These are phyloP conservation scores for Naumovozyma baii DNA, from an alignment of 805 yeast genomes.

Conservation along the genomic window DNA sequence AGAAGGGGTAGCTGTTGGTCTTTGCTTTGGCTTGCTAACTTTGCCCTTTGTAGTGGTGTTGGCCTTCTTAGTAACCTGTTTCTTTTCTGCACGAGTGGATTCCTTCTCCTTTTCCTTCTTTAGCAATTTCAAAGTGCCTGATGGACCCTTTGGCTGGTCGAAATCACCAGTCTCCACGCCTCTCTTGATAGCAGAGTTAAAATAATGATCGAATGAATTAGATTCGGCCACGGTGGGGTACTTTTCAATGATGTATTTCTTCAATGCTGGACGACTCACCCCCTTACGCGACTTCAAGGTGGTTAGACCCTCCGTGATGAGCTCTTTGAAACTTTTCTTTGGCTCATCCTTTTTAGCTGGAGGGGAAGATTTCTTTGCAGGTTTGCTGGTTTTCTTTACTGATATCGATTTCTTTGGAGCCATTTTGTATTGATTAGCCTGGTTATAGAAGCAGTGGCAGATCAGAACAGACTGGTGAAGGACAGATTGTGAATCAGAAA, in stretches of 20 bases:
- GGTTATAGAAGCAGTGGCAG: neutral
- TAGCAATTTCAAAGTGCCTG: constrained; percentile 66
- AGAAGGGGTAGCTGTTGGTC: constrained; percentile 5
- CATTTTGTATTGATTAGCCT: constrained; percentile 3
- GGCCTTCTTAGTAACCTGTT: constrained; percentile 14
- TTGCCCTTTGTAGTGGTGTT: constrained; percentile 13
- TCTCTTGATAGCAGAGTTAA: constrained; percentile 69
- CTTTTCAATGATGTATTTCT: constrained; percentile 58
- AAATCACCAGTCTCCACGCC: constrained; percentile 73
- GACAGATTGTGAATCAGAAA: neutral
- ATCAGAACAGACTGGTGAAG: neutral
- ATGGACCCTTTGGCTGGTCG: constrained; percentile 79
- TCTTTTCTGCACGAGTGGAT: neutral
- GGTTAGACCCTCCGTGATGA: constrained; percentile 47
- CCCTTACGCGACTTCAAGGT: constrained; percentile 65
- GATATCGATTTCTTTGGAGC: constrained; percentile 6
- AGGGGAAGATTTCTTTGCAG: constrained; percentile 4
- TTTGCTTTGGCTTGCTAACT: neutral
- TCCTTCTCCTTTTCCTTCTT: constrained; percentile 11
- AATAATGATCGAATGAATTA: constrained; percentile 61
- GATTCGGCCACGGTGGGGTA: constrained; percentile 47
- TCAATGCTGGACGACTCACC: constrained; percentile 76
- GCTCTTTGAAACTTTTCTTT: constrained; percentile 21
- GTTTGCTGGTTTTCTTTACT: constrained; percentile 5
- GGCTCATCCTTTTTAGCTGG: constrained; percentile 2